Evolutionary conservation across 75 land plant genomes (phyloP), one percentile per base, ranked within the genome.

Genomic region (Picea sitchensis): DNA sequence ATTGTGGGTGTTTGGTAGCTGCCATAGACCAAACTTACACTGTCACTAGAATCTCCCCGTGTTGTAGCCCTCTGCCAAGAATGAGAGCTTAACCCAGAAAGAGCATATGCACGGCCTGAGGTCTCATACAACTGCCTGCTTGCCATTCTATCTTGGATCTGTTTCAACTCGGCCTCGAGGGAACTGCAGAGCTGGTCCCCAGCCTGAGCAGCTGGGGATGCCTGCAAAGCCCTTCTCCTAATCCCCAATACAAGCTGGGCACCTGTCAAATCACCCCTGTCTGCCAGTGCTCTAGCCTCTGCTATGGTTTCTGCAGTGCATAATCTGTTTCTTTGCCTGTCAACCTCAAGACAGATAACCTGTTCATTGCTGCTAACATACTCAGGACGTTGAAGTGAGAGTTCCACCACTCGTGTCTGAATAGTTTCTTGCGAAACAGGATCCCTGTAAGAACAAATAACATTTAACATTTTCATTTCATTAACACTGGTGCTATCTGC

Each of bases 61-160:
- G 96, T 90, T 2, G 98, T 95, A 3, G 94, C 98, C 31, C 98
- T 84, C 76, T 95, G 98, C 92, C 92, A 85, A 21, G 95, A 91
- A 65, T 95, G 98, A 68, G 98, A 93, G 75, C 98, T 95, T 84
- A 94, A 77, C 0, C 94, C 98, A 18, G 98, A 95, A 2, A 95
- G 82, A 44, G 92, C 84, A 74, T 93, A 95, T 5, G 98, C 98
- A 59, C 98, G 83, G 7, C 98, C 98, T 0, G 94, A 91, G 13
- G 87, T 78, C 83, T 95, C 98, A 32, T 95, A 95, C 23, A 89
- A 54, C 38, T 84, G 89, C 65, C 92, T 65, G 76, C 72, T 91
- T 12, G 85, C 88, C 95, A 95, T 93, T 78, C 98, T 88, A 34
- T 87, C 90, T 65, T 95, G 90, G 85, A 95, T 93, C 65, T 95